A percentile compares a stretch with the other conserved stretches of the same genome.
Conservation (phyloP, 2,329 filamentous ascomycete species). For the Xylariaceae sp. region DNA sequence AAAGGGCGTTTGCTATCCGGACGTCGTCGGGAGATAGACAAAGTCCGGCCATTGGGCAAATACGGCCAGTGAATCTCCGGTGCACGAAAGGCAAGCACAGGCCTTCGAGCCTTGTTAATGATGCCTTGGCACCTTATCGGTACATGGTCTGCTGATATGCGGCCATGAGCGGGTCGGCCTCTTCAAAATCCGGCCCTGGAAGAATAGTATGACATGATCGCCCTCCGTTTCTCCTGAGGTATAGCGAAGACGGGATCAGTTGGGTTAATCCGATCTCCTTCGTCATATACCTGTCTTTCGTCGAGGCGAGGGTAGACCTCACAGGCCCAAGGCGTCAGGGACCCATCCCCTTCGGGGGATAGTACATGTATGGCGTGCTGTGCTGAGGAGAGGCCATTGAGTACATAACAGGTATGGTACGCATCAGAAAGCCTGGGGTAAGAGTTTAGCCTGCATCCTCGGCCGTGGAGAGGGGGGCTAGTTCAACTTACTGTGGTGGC, state of each 20-base stretch:
- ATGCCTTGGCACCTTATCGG: constrained; percentile 28
- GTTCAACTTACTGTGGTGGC: constrained; percentile 67
- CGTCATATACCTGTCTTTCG: constrained; percentile 61
- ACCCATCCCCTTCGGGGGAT: constrained; percentile 36
- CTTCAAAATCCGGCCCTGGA: constrained; percentile 50
- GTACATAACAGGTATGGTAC: constrained; percentile 90
- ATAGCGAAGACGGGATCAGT: constrained; percentile 85
- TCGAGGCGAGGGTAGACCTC: constrained; percentile 43
- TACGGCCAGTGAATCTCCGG: too few species aligned
- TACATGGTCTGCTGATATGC: constrained; percentile 30
- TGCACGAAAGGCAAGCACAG: constrained; percentile 17
- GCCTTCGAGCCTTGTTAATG: constrained; percentile 23
- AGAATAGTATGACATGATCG: constrained; percentile 60
- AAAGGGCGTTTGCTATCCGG: too few species aligned
- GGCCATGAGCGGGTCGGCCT: constrained; percentile 29
- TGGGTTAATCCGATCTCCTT: constrained; percentile 61
- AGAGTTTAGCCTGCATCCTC: constrained; percentile 7
- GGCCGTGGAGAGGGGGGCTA: constrained; percentile 8
- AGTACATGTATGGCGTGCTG: constrained; percentile 55
- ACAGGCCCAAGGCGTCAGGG: constrained; percentile 35
- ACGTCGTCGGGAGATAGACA: too few species aligned
- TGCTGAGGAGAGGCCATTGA: constrained; percentile 76
- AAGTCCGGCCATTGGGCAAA: too few species aligned
- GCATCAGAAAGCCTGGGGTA: constrained; percentile 64
- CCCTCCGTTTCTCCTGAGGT: constrained; percentile 62